Evolutionary conservation across 371 early-diverging fungal genomes (phyloP).

Genomic region (Mycotypha africana): DNA sequence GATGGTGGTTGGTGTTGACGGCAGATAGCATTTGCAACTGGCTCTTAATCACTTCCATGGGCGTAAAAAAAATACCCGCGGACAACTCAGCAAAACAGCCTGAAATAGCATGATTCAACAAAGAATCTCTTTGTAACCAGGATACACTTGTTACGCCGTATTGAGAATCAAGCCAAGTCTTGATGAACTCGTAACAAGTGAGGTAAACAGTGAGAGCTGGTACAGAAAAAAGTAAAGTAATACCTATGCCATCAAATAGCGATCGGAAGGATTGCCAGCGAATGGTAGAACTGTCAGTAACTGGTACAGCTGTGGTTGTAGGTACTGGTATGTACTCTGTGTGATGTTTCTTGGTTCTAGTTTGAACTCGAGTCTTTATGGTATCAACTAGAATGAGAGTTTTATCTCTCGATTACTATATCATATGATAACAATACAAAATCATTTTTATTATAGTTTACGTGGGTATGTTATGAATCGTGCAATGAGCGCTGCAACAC

Average conservation of each 20-base stretch:
- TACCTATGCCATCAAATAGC: conserved; percentile 62
- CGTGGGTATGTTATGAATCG: conserved; percentile 61
- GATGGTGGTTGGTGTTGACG: background rate
- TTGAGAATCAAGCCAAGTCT: conserved; percentile 26
- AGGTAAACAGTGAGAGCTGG: conserved; percentile 76
- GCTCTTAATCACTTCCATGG: conserved; percentile 82
- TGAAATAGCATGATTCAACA: conserved; percentile 43
- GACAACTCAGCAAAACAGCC: conserved; percentile 54
- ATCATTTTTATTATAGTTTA: conserved; percentile 7
- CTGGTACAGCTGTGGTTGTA: too few relatives aligned
- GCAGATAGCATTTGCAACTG: conserved; percentile 61
- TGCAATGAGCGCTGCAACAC: conserved; percentile 49
- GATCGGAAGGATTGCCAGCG: background rate
- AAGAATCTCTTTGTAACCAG: conserved; percentile 9
- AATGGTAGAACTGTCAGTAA: conserved; percentile 1
- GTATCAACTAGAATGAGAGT: conserved; percentile 66
- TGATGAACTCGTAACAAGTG: conserved; percentile 64
- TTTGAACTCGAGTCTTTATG: conserved; percentile 71
- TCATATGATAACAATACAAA: too few relatives aligned
- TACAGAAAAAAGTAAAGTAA: conserved; percentile 64
- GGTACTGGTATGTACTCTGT: too few relatives aligned
- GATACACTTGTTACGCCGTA: too few relatives aligned
- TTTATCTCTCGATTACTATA: too few relatives aligned
- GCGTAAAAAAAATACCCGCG: conserved; percentile 63
- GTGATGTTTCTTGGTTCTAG: conserved; percentile 8